Percentiles rank a stretch among this genome's conserved stretches.
phyloP scores from a whole-genome alignment of 192 early-diverging fungal genomes.

The Chytriomyces hyalinus region DNA sequence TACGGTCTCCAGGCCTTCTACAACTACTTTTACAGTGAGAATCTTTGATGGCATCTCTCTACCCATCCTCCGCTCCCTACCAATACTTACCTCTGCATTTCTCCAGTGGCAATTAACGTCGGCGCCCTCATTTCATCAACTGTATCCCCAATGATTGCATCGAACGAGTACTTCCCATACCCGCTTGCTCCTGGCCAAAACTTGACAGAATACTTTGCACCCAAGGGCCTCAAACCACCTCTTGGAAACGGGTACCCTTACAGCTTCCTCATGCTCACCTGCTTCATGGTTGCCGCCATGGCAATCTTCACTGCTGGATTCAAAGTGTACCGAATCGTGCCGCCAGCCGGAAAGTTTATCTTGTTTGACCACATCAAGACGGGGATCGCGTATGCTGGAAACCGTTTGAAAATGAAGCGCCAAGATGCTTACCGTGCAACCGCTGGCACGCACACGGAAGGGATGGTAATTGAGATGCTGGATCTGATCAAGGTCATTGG shows the following conservation, averaged over 20 bases:
- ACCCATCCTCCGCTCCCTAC: neutral
- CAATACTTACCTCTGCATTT: slow-evolving; percentile 39
- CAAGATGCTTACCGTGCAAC: slow-evolving; percentile 2
- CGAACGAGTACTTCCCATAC: slow-evolving; percentile 13
- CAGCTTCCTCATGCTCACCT: slow-evolving; percentile 50
- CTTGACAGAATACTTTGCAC: neutral
- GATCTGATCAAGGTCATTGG: slow-evolving; percentile 44
- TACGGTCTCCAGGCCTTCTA: slow-evolving; percentile 58
- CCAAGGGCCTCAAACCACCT: slow-evolving; percentile 11
- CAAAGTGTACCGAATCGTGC: slow-evolving; percentile 65
- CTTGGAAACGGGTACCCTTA: slow-evolving; percentile 53
- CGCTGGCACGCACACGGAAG: slow-evolving; percentile 19
- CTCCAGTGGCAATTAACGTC: slow-evolving; percentile 59
- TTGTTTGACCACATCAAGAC: slow-evolving; percentile 48
- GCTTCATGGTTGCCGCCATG: slow-evolving; percentile 50
- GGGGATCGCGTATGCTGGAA: slow-evolving; percentile 27
- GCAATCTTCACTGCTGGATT: slow-evolving; percentile 57
- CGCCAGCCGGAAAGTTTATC: slow-evolving; percentile 64
- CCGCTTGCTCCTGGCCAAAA: neutral
- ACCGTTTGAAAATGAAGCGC: slow-evolving; percentile 3
- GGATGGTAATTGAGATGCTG: slow-evolving; percentile 40
- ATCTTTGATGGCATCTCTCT: slow-evolving; percentile 17
- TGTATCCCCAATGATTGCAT: slow-evolving; percentile 48
- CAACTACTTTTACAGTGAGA: slow-evolving; percentile 45
- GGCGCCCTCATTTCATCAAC: slow-evolving; percentile 59